Conservation (phyloP, 2,329 filamentous ascomycete species). For the Microdochium nivale region DNA sequence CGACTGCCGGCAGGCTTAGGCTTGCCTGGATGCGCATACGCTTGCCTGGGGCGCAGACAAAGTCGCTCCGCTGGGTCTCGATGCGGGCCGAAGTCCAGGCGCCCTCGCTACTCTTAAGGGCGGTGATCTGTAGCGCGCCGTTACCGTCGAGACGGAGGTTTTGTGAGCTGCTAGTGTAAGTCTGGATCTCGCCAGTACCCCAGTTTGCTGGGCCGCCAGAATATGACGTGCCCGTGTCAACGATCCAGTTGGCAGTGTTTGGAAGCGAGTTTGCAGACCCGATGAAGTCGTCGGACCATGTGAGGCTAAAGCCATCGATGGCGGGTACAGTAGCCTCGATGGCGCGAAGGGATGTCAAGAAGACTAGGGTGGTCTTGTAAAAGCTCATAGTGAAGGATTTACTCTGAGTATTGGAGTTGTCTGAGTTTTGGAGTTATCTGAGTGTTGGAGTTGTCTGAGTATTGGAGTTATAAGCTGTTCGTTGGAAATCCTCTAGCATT, state of each 20-base stretch:
- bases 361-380: background rate
- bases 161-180: conserved; percentile 28
- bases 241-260: conserved; percentile 30
- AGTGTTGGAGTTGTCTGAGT: no score
- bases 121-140: conserved; percentile 28
- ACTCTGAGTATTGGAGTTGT: background rate
- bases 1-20: conserved; percentile 2
- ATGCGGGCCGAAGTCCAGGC: conserved; percentile 35
- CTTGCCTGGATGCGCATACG: conserved; percentile 6
- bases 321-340: background rate
- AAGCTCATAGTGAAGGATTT: background rate
- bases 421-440: no score
- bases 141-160: conserved; percentile 31
- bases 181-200: conserved; percentile 40
- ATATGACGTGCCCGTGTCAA: conserved; percentile 35
- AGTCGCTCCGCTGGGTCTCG: conserved; percentile 27
- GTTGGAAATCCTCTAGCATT: background rate
- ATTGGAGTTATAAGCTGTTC: background rate
- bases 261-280: conserved; percentile 20
- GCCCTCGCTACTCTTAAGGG: conserved; percentile 14
- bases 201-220: conserved; percentile 34
- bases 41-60: conserved; percentile 23
- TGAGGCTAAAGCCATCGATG: background rate
- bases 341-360: background rate
- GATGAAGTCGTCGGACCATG: conserved; percentile 22